Conservation (phyloP, 2,329 filamentous ascomycete species). For the Fusarium sp. region DNA sequence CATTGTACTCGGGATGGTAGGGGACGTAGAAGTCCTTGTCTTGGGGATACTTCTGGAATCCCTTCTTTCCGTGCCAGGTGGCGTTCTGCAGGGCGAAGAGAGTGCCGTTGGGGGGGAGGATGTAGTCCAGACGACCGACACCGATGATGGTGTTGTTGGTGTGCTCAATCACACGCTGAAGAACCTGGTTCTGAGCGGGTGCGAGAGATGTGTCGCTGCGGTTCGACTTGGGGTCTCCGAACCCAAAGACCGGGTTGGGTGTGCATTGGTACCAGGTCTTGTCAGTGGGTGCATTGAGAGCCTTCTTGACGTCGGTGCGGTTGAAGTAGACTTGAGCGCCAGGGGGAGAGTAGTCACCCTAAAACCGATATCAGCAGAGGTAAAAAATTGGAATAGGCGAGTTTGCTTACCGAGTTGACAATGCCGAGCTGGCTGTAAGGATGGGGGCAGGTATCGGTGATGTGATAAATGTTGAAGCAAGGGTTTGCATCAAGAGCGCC, state of each 20-base stretch:
- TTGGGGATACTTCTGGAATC: slow-evolving; percentile 67
- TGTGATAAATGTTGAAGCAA: slow-evolving; percentile 83
- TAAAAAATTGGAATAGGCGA: too few relatives aligned
- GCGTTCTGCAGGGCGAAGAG: slow-evolving; percentile 82
- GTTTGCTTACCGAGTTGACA: slow-evolving; percentile 60
- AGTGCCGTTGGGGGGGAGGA: slow-evolving; percentile 77
- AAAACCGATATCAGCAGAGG: too few relatives aligned
- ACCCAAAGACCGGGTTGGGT: slow-evolving; percentile 45
- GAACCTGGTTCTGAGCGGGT: slow-evolving; percentile 40
- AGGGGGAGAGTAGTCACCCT: slow-evolving; percentile 71
- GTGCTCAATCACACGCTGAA: slow-evolving; percentile 50
- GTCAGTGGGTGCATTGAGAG: slow-evolving; percentile 71
- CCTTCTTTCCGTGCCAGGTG: slow-evolving; percentile 79
- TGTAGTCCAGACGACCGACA: slow-evolving; percentile 65
- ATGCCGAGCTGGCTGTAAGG: slow-evolving; percentile 78
- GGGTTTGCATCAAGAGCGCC: slow-evolving; percentile 74
- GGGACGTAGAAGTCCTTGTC: slow-evolving; percentile 76
- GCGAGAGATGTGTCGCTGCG: slow-evolving; percentile 35
- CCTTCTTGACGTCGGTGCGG: slow-evolving; percentile 75
- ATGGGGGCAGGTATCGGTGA: slow-evolving; percentile 78
- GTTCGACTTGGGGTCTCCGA: slow-evolving; percentile 36
- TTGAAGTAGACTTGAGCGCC: slow-evolving; percentile 78
- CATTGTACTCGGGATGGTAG: slow-evolving; percentile 61
- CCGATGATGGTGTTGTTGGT: slow-evolving; percentile 53
- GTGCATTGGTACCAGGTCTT: slow-evolving; percentile 48